phyloP scores from a whole-genome alignment of 169 alveolate species.

The Perkinsus marinus region DNA sequence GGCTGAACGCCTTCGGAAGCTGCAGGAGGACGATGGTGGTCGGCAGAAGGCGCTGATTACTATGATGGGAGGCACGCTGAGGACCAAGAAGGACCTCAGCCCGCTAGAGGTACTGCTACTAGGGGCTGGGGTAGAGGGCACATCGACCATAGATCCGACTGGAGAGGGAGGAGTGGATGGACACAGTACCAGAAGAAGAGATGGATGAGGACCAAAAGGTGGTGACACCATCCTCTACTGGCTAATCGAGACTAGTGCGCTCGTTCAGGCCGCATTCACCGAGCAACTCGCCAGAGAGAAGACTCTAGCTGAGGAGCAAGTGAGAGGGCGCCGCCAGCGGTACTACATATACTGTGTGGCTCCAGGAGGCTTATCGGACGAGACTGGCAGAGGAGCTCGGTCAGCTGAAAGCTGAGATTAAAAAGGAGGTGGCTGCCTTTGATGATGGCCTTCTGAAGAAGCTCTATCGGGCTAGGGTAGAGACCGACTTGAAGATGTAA shows the following conservation, averaged over 20 bases:
- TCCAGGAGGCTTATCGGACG: background rate
- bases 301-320: background rate
- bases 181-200: conserved; percentile 9
- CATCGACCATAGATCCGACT: background rate
- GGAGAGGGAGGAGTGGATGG: conserved; percentile 27
- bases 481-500: background rate
- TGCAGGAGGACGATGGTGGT: background rate
- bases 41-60: background rate
- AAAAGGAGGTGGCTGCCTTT: background rate
- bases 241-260: background rate
- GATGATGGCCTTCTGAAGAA: background rate
- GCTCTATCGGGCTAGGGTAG: background rate
- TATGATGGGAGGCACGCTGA: conserved; percentile 24
- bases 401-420: background rate
- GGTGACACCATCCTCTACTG: background rate
- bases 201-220: conserved; percentile 23
- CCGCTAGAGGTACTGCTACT: conserved; percentile 10
- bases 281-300: background rate
- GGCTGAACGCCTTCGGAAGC: background rate
- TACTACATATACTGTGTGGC: background rate
- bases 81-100: conserved; percentile 9
- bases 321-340: background rate
- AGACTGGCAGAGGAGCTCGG: background rate
- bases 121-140: background rate
- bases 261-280: background rate